Evolutionary conservation across 768 basidiomycete genomes (phyloP).

Genomic region (Rhizopogon vinicolor): DNA sequence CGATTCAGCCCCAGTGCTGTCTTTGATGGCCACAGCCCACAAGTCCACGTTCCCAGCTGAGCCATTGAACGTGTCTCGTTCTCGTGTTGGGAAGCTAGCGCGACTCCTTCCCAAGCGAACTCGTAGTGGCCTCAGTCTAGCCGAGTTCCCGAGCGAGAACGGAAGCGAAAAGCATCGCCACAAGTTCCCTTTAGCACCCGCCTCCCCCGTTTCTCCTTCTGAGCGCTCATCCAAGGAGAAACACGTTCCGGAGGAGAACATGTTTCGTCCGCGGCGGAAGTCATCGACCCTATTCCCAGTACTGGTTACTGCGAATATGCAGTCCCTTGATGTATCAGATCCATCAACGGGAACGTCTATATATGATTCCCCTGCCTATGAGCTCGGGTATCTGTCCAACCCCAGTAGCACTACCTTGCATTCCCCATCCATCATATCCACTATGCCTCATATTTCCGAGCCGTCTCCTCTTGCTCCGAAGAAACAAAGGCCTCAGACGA

Average conservation of each 20-base stretch:
- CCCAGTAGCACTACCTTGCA: constrained; percentile 7
- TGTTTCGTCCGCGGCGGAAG: constrained; percentile 30
- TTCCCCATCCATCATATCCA: constrained; percentile 10
- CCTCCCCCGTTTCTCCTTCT: not conserved
- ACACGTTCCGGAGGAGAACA: constrained; percentile 25
- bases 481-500: constrained; percentile 16
- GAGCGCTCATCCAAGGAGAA: constrained; percentile 22
- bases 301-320: constrained; percentile 22
- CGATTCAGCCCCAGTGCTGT: constrained; percentile 7
- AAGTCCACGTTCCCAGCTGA: constrained; percentile 20
- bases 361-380: constrained; percentile 26
- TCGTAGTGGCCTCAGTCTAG: constrained; percentile 23
- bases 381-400: constrained; percentile 14
- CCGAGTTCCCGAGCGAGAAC: constrained; percentile 24
- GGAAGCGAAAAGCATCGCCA: constrained; percentile 18
- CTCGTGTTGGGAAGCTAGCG: constrained; percentile 18
- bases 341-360: constrained; percentile 19
- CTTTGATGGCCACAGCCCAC: constrained; percentile 18
- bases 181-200: constrained; percentile 19
- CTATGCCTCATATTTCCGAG: not conserved
- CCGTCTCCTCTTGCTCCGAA: constrained; percentile 6
- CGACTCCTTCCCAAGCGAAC: constrained; percentile 28
- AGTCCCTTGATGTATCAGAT: constrained; percentile 25
- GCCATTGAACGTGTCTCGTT: not conserved
- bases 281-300: constrained; percentile 28